Evolutionary conservation across 495 filamentous ascomycete genomes (phyloP), one percentile per base, ranked within the genome.

Genomic region (Penicillium pulvis): DNA sequence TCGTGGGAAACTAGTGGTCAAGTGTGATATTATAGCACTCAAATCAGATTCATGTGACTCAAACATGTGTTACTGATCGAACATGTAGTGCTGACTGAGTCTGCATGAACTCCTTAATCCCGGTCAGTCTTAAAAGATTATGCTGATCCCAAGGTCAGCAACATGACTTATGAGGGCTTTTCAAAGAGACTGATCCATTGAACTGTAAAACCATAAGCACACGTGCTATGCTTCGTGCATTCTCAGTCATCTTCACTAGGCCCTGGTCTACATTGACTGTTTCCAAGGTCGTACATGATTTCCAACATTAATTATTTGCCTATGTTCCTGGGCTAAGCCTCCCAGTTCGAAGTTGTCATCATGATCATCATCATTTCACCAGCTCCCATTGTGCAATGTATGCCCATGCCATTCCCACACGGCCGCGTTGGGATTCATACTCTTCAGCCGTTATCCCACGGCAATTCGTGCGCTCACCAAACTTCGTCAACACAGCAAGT

Each of bases 341-440:
- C 28, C 28, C 46, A 14, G 31, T 31, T 49, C 16, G 16, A 46
- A 35, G 35, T 28, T 11, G 4, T 47, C 36, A 47, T 23, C 41
- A 39, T 14, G 5, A 39, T 35, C 23, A 23, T 47, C 1, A 49
- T 49, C 60, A 70, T 55, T 58, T 47, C 16, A 88, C 83, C 63
- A 95, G 68, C 51, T 90, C 85, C 91, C 91, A 96, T 63, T 80
- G 76, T 1, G 80, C 81, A 62, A 92, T 77, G 52, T 79, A 81
- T 4, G 73, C 74, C 78, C 83, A 90, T 2, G 76, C 73, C 85
- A 86, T 89, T 4, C 74, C 84, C 23, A 78, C 75, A 55, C 80
- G 77, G 1, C 84, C 85, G 66, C 84, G 86, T 67, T 80, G 79
- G 35, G 70, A 61, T 69, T 78, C 67, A 67, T 82, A 97, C 70